Evolutionary conservation across 176 grass and related monocot species (phyloP), one percentile per base, ranked within the genome.

Genomic region (Musa beccarii): DNA sequence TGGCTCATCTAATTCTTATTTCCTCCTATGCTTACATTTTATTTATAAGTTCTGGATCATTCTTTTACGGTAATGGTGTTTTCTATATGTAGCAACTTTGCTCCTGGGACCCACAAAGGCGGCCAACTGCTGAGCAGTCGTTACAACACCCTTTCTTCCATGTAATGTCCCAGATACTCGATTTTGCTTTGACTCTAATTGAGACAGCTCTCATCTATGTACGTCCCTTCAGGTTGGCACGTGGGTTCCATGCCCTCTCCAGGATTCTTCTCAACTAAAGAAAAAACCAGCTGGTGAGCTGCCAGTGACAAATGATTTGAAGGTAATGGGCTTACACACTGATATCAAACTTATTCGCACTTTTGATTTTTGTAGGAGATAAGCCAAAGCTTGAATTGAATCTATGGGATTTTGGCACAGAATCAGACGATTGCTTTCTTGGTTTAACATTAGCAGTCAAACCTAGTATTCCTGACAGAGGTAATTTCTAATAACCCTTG

Each of bases 81-180:
- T 78, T 28, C 66, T 88, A 78, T 72, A 61, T 1, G 21, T 54
- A 96, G 92, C 83, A 84, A 88, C 83, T 96, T 68, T 96, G 92
- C 57, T 96, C 89, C 61, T 96, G 92, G 92, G 89, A 96, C 84
- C 92, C 87, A 10, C 81, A 15, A 78, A 90, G 81, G 72, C 89
- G 92, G 81, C 89, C 92, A 83, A 92, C 83, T 61, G 89, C 87
- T 55, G 92, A 96, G 79, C 89, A 96, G 85, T 75, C 83, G 75
- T 78, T 96, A 78, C 89, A 90, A 0, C 92, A 96, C 71, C 87
- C 92, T 23, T 96, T 92, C 84, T 96, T 96, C 84, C 87, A 92
- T 79, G 92, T 96, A 96, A 73, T 77, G 24, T 51, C 75, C 70
- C 81, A 17, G 49, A 49, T 57, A 63, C 73, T 75, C 20, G 54